A percentile compares a stretch with the other conserved stretches of the same genome.
Evolutionary conservation across 2,329 filamentous ascomycete species (phyloP).

Genomic region (Didymella arachidicola): DNA sequence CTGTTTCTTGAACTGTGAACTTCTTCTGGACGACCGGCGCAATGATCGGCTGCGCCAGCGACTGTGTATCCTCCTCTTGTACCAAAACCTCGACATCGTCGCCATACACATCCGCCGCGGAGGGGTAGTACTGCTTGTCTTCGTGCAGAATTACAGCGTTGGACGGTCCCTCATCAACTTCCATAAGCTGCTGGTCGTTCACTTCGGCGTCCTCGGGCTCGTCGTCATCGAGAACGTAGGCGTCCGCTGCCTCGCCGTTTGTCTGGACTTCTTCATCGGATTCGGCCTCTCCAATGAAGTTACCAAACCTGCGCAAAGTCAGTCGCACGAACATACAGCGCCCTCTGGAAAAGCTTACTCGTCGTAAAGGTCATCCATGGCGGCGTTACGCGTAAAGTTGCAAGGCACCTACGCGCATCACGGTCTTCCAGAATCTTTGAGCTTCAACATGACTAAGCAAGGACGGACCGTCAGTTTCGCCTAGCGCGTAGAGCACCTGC

Average conservation of each 20-base stretch:
- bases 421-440: conserved; percentile 40
- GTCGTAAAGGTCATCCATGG: conserved; percentile 96
- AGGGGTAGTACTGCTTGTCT: conserved; percentile 99
- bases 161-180: conserved; percentile 88
- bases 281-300: conserved; percentile 95
- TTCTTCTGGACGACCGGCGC: conserved; percentile 94
- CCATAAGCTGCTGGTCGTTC: conserved; percentile 87
- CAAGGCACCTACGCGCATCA: conserved; percentile 28
- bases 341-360: conserved; percentile 65
- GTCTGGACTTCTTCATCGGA: conserved; percentile 87
- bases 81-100: conserved; percentile 94
- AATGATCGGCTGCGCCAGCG: conserved; percentile 90
- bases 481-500: conserved; percentile 7
- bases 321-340: conserved; percentile 18
- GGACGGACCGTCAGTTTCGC: conserved; percentile 24
- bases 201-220: conserved; percentile 57
- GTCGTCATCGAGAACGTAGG: conserved; percentile 78
- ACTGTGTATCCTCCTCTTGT: conserved; percentile 96
- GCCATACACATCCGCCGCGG: conserved; percentile 95
- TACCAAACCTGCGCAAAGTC: conserved; percentile 76
- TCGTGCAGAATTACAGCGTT: conserved; percentile 98
- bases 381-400: conserved; percentile 32
- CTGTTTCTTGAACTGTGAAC: conserved; percentile 90
- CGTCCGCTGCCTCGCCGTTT: conserved; percentile 76
- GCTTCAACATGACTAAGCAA: conserved; percentile 15